These are phyloP conservation scores for Cladosporium sp. DNA, from an alignment of 2,329 filamentous ascomycete species.

Conservation along the genomic window DNA sequence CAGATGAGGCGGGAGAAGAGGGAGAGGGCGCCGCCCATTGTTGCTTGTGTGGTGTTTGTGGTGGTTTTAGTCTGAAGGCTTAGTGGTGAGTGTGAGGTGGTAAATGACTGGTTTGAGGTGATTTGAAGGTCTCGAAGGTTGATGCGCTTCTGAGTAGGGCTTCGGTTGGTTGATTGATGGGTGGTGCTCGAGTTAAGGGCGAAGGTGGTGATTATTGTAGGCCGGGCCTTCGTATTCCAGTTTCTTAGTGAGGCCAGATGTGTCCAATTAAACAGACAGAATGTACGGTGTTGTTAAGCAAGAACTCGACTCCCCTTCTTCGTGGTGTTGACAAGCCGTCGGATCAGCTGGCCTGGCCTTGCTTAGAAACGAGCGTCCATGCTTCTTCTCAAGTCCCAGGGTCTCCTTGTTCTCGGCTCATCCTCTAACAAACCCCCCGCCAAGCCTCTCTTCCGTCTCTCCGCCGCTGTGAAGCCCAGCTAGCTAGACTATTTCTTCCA, in stretches of 20 bases:
- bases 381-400: background rate
- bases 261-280: background rate
- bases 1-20: slow-evolving; percentile 71
- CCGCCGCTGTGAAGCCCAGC: background rate
- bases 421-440: background rate
- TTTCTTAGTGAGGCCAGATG: background rate
- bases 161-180: background rate
- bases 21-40: slow-evolving; percentile 59
- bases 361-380: background rate
- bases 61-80: background rate
- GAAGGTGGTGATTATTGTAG: background rate
- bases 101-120: background rate
- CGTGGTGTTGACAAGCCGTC: slow-evolving; percentile 10
- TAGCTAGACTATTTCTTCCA: background rate
- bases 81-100: background rate
- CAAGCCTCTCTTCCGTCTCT: slow-evolving; percentile 11
- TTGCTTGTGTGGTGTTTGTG: background rate
- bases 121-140: background rate
- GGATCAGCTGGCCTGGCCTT: background rate
- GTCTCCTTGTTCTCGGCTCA: background rate
- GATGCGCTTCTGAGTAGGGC: background rate
- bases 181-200: background rate
- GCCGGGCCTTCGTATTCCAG: background rate
- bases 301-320: background rate
- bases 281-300: background rate